A percentile compares a stretch with the other conserved stretches of the same genome.
phyloP scores from a whole-genome alignment of 1,284 basidiomycete genomes.

The Marasmius tenuissimus region DNA sequence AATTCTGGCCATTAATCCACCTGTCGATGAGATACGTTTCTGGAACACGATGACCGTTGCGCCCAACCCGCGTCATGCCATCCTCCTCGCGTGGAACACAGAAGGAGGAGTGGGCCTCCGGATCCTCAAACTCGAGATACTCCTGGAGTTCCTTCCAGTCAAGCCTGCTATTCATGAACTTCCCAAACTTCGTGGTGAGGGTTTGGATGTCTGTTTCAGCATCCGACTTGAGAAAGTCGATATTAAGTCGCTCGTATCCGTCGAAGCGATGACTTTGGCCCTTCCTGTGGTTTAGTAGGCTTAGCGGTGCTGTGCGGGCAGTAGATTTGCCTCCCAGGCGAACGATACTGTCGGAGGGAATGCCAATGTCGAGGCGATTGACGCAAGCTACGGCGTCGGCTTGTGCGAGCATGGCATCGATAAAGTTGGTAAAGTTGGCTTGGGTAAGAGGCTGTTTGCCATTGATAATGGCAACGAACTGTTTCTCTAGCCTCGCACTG shows the following conservation, averaged over 20 bases:
- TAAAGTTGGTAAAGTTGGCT: conserved; percentile 2
- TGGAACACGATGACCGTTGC: conserved; percentile 32
- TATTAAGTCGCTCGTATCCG: conserved; percentile 36
- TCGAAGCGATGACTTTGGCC: conserved; percentile 24
- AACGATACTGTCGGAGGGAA: conserved; percentile 44
- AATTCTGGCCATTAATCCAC: conserved; percentile 44
- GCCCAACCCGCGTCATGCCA: conserved; percentile 43
- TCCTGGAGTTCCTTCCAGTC: conserved; percentile 31
- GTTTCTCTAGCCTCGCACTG: neutral
- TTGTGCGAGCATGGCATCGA: conserved; percentile 48
- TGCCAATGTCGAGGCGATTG: conserved; percentile 50
- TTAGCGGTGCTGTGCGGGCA: conserved; percentile 38
- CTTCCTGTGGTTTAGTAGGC: conserved; percentile 29
- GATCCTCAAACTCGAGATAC: conserved; percentile 46
- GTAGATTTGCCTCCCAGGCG: conserved; percentile 59
- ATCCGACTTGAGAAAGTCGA: conserved; percentile 34
- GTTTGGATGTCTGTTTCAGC: conserved; percentile 20
- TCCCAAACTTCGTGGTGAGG: conserved; percentile 32
- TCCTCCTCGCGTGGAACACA: conserved; percentile 37
- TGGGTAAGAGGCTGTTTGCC: neutral
- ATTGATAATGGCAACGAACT: neutral
- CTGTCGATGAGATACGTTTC: conserved; percentile 42
- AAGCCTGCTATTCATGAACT: conserved; percentile 27
- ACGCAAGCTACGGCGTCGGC: conserved; percentile 39
- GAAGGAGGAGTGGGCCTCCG: conserved; percentile 48